Evolutionary conservation across 148 eudicot species (phyloP).

Genomic region (Talinum fruticosum): DNA sequence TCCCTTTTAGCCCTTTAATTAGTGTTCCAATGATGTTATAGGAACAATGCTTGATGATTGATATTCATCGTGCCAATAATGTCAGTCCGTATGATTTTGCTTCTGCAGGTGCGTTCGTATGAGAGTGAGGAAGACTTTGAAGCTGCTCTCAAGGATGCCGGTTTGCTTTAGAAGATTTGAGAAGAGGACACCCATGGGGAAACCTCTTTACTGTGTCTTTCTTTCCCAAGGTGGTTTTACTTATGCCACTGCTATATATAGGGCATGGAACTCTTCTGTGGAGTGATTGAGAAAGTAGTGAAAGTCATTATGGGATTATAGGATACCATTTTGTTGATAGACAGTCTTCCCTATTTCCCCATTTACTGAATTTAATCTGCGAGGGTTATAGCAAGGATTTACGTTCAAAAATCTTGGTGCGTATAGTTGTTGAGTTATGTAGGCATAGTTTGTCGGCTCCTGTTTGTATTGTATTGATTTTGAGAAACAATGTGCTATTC

Average conservation of each 20-base stretch:
- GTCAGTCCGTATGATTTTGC: not conserved
- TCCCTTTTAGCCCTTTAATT: too few relatives aligned
- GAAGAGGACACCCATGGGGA: not conserved
- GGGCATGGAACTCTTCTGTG: not conserved
- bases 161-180: slow-evolving; percentile 28
- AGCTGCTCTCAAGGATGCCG: slow-evolving; percentile 64
- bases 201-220: not conserved
- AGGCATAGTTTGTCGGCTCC: too few relatives aligned
- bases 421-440: too few relatives aligned
- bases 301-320: not conserved
- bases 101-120: slow-evolving; percentile 55
- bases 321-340: not conserved
- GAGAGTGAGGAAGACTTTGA: slow-evolving; percentile 53
- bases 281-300: not conserved
- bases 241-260: not conserved
- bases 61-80: not conserved
- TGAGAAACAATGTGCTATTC: too few relatives aligned
- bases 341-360: not conserved
- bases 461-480: too few relatives aligned
- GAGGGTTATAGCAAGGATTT: too few relatives aligned
- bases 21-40: too few relatives aligned
- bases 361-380: too few relatives aligned
- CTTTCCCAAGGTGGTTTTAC: not conserved
- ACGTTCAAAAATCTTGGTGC: too few relatives aligned
- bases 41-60: too few relatives aligned